Conservation (phyloP, 2,329 filamentous ascomycete genomes). For the Fusarium penzigii region DNA sequence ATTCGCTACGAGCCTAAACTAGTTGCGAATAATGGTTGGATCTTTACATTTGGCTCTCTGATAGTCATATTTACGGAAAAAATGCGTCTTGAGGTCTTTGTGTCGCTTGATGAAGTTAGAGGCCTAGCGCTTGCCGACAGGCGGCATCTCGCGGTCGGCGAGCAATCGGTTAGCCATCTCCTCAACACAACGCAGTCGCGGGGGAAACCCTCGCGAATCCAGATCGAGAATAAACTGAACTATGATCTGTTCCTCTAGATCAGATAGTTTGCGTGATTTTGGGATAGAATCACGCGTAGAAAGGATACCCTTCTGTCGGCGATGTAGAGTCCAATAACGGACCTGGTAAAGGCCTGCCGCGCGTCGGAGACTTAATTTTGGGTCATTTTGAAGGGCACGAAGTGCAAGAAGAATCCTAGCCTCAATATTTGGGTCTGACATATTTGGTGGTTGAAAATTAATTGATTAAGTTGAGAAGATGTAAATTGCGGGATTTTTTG, state of each 20-base stretch:
- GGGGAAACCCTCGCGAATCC: not conserved
- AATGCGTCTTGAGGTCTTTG: conserved; percentile 25
- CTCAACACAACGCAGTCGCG: not conserved
- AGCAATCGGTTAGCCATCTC: not conserved
- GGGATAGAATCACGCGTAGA: not conserved
- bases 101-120: conserved; percentile 30
- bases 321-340: not conserved
- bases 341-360: conserved; percentile 3
- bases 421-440: not conserved
- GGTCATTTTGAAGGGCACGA: conserved; percentile 4
- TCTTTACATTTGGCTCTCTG: conserved; percentile 27
- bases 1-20: conserved; percentile 18
- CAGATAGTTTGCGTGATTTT: not conserved
- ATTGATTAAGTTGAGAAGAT: not conserved
- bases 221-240: not conserved
- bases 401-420: not conserved
- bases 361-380: conserved; percentile 3
- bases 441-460: not conserved
- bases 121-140: conserved; percentile 26
- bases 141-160: conserved; percentile 1
- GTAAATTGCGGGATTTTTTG: not conserved
- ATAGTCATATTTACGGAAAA: conserved; percentile 23
- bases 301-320: not conserved
- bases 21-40: conserved; percentile 17
- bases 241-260: not conserved